Percentiles rank a stretch among this genome's conserved stretches.
Evolutionary conservation across 371 early-diverging fungal genomes (phyloP).

Genomic region (Mucor irregularis): DNA sequence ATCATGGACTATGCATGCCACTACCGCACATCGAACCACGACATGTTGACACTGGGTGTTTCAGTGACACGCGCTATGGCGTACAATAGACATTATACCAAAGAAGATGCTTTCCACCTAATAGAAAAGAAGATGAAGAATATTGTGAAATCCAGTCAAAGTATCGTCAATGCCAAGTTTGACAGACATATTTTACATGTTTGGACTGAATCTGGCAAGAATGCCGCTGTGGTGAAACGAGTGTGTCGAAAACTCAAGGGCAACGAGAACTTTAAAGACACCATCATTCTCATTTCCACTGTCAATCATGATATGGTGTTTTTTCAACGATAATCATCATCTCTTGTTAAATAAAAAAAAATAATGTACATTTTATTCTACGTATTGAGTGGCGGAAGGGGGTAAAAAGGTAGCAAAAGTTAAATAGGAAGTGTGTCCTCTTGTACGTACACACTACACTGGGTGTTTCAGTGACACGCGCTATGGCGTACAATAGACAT

Average conservation of each 20-base stretch:
- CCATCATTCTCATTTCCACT: slow-evolving; percentile 30
- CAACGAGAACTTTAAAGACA: slow-evolving; percentile 4
- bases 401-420: slow-evolving; percentile 88
- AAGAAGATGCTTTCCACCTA: slow-evolving; percentile 42
- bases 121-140: slow-evolving; percentile 49
- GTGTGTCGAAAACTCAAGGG: slow-evolving; percentile 13
- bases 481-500: slow-evolving; percentile 42
- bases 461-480: slow-evolving; percentile 62
- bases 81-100: slow-evolving; percentile 37
- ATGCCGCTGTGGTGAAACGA: slow-evolving; percentile 22
- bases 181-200: slow-evolving; percentile 59
- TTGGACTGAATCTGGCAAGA: slow-evolving; percentile 53
- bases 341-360: neutral
- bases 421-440: slow-evolving; percentile 92
- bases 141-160: slow-evolving; percentile 36
- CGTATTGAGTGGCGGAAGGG: slow-evolving; percentile 1
- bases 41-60: slow-evolving; percentile 37
- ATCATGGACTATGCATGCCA: slow-evolving; percentile 58
- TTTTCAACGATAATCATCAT: slow-evolving; percentile 8
- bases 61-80: slow-evolving; percentile 61
- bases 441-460: too few species aligned
- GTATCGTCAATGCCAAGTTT: slow-evolving; percentile 18
- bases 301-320: slow-evolving; percentile 21
- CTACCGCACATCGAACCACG: neutral
- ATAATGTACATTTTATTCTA: neutral